phyloP scores from a whole-genome alignment of 148 eudicot species.

The Hydrangea macrophylla region DNA sequence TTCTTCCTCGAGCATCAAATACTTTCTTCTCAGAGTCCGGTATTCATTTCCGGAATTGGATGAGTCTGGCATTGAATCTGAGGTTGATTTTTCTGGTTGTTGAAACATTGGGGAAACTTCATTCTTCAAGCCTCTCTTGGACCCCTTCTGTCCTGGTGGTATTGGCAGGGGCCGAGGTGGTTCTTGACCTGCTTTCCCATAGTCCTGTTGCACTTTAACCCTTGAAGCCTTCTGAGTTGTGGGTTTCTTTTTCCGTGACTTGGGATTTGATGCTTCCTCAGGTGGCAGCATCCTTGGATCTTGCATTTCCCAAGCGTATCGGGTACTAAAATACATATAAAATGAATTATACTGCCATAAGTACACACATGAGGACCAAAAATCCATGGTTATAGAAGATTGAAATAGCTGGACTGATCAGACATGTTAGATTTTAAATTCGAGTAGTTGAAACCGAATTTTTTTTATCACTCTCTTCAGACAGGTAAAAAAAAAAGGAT shows the following conservation, averaged over 20 bases:
- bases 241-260: slow-evolving; percentile 58
- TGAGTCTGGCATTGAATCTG: slow-evolving; percentile 45
- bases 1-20: slow-evolving; percentile 68
- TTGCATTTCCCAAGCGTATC: slow-evolving; percentile 37
- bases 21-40: slow-evolving; percentile 62
- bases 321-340: not conserved
- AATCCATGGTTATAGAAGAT: no score
- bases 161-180: slow-evolving; percentile 21
- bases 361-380: no score
- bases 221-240: slow-evolving; percentile 28
- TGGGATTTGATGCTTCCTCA: slow-evolving; percentile 26
- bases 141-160: slow-evolving; percentile 29
- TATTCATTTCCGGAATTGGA: slow-evolving; percentile 53
- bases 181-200: slow-evolving; percentile 38
- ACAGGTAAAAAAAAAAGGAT: no score
- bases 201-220: slow-evolving; percentile 35
- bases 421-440: no score
- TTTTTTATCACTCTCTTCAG: no score
- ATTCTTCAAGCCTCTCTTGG: slow-evolving; percentile 40
- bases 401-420: no score
- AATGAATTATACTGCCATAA: no score
- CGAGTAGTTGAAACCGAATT: no score
- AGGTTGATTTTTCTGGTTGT: slow-evolving; percentile 40
- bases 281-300: slow-evolving; percentile 39
- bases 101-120: slow-evolving; percentile 35